Conservation (phyloP, 2,329 filamentous ascomycete genomes). For the Celoporthe dispersa region DNA sequence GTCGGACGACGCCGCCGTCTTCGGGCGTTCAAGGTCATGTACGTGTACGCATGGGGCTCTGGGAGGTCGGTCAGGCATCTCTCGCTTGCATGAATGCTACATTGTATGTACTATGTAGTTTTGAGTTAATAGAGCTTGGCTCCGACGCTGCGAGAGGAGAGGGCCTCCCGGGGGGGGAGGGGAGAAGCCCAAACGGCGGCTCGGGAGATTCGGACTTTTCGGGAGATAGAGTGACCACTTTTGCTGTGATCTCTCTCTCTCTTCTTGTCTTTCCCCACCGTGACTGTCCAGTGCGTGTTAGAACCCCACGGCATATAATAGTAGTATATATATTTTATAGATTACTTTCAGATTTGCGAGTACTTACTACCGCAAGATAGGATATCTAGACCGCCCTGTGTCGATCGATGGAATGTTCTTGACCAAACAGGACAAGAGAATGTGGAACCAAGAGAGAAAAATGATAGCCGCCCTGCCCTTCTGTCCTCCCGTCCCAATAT, state of each 20-base stretch:
- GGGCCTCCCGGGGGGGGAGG: too few species aligned
- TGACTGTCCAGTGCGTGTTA: neutral
- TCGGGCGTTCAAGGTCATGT: neutral
- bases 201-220: conserved; percentile 2
- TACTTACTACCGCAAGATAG: neutral
- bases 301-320: neutral
- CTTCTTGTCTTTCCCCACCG: neutral
- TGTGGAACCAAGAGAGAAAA: neutral
- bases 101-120: neutral
- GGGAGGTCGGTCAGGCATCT: neutral
- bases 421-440: neutral
- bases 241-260: neutral
- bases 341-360: neutral
- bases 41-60: neutral
- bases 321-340: neutral
- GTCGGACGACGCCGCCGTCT: neutral
- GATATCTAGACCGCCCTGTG: neutral
- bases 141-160: neutral
- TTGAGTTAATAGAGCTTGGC: neutral
- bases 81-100: neutral
- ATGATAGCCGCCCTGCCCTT: neutral
- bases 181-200: too few species aligned
- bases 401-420: neutral
- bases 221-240: neutral
- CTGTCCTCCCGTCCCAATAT: neutral